Base-by-base conservation (phyloP, 495 filamentous ascomycete genomes). In the Trichoderma virens region DNA sequence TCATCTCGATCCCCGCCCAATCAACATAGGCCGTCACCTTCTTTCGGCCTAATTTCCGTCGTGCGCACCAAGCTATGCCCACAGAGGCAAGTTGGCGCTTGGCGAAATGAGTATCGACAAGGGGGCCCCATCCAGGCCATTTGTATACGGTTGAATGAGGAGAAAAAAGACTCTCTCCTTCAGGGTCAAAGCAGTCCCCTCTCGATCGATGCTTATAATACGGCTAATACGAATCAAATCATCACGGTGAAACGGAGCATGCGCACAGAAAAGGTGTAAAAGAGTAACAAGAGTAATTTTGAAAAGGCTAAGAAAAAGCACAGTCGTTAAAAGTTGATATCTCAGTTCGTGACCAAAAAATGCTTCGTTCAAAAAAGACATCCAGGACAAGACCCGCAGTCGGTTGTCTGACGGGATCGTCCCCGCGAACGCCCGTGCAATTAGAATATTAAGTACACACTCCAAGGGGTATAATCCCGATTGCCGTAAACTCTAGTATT, bases 391-490 rank as follows among this genome's bases (percentile, higher is more conserved):
- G 59, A 34, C 31, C 59, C 59, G 31, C 59, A 35, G 30, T 34
- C 31, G 59, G 23, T 13, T 61, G 59, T 39, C 51, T 56, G 51
- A 27, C 51, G 3, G 28, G 51, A 9, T 30, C 51, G 51, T 61
- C 31, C 68, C 61, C 68, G 62, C 68, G 68, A 67, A 65, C 66
- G 65, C 67, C 68, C 59, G 64, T 61, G 66, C 65, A 72, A 79
- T 79, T 79, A 79, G 71, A 75, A 72, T 67, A 76, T 77, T 79
- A 79, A 73, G 71, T 75, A 77, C 74, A 59, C 41, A 32, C 20
- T 18, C 61, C 61, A 27, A 77, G 67, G 70, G 70, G 71, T 75
- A 77, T 75, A 68, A 62, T 54, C 30, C 54, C 61, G 68, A 7
- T 56, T 56, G 51, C 51, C 51, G 70, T 65, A 66, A 71, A 64